phyloP scores from a whole-genome alignment of 1,284 basidiomycete species.

The Neonothopanus nambi region DNA sequence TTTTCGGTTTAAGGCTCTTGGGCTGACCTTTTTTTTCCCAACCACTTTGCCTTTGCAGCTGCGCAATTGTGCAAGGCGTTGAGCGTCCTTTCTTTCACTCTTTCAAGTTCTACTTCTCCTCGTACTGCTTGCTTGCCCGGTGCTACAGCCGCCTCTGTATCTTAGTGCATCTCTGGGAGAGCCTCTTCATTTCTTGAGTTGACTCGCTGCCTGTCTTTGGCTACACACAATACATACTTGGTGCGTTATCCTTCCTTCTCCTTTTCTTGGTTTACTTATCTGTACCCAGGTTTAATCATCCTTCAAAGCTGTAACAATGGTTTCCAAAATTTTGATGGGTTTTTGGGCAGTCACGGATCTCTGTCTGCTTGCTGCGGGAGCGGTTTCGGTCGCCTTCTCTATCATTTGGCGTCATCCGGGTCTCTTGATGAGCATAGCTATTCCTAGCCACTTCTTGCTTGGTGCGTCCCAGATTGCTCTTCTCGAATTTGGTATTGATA shows the following conservation, averaged over 20 bases:
- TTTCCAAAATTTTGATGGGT: slow-evolving; percentile 67
- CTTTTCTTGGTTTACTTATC: slow-evolving; percentile 19
- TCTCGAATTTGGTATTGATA: background rate
- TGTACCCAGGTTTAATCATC: slow-evolving; percentile 2
- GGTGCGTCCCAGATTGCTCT: slow-evolving; percentile 42
- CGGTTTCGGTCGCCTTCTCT: slow-evolving; percentile 63
- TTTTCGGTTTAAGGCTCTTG: slow-evolving; percentile 27
- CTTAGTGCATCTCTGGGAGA: slow-evolving; percentile 22
- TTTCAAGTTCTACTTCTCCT: slow-evolving; percentile 24
- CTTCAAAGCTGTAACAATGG: slow-evolving; percentile 48
- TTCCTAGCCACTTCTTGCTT: slow-evolving; percentile 57
- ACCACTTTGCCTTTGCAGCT: slow-evolving; percentile 32
- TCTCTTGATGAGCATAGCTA: slow-evolving; percentile 68
- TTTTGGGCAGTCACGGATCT: slow-evolving; percentile 73
- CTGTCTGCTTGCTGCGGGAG: slow-evolving; percentile 67
- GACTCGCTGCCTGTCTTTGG: background rate
- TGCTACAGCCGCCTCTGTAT: slow-evolving; percentile 33
- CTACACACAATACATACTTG: slow-evolving; percentile 1
- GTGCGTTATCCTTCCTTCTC: slow-evolving; percentile 3
- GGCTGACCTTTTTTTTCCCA: slow-evolving; percentile 26
- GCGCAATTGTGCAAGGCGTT: slow-evolving; percentile 56
- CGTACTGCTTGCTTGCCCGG: slow-evolving; percentile 18
- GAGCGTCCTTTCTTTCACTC: slow-evolving; percentile 41
- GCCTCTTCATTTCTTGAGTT: slow-evolving; percentile 4
- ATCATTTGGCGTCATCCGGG: slow-evolving; percentile 67